Conservation (phyloP, 225 moss, liverwort and hornwort genomes). For the Neckera pumila region DNA sequence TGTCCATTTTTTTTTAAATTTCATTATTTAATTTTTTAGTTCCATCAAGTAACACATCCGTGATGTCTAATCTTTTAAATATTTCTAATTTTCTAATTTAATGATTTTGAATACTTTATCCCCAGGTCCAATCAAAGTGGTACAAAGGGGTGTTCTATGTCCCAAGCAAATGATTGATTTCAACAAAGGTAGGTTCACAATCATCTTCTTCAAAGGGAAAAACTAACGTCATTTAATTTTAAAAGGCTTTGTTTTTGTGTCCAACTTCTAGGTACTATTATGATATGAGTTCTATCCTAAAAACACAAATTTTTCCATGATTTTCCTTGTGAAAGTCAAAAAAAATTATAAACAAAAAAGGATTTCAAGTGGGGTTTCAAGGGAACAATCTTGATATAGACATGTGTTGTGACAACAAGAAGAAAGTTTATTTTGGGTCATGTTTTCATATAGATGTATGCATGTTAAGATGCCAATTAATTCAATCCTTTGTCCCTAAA, state of each 20-base stretch:
- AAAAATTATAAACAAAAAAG: not conserved
- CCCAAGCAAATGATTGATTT: fast-evolving
- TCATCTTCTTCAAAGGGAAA: not conserved
- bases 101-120: too few species aligned
- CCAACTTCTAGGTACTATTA: too few species aligned
- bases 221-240: fast-evolving
- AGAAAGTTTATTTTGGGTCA: not conserved
- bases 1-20: too few species aligned
- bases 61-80: too few species aligned
- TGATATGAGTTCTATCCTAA: not conserved
- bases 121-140: too few species aligned
- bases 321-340: not conserved
- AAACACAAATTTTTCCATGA: not conserved
- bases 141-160: not conserved
- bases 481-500: not conserved
- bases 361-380: too few species aligned
- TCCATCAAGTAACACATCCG: too few species aligned
- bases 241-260: not conserved
- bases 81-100: too few species aligned
- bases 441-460: not conserved
- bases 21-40: too few species aligned
- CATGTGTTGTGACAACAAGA: not conserved
- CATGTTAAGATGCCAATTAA: too few species aligned
- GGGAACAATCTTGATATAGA: not conserved
- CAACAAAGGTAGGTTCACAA: not conserved